phyloP scores from a whole-genome alignment of 164 flowering plant genomes.

The Sextonia rubra region DNA sequence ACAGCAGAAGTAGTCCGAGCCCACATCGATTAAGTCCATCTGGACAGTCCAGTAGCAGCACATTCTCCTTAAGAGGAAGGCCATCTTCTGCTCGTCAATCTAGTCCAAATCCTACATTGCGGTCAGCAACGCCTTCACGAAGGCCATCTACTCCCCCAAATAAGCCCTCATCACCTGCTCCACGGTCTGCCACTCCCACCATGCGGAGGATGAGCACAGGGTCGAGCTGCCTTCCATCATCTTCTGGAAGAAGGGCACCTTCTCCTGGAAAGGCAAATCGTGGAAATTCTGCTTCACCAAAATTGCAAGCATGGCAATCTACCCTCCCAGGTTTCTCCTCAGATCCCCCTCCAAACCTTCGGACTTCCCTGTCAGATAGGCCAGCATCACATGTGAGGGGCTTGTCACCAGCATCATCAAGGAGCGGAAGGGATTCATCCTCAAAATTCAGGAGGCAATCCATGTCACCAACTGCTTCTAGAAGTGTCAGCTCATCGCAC shows the following conservation, averaged over 20 bases:
- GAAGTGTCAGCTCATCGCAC: constrained; percentile 70
- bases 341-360: constrained; percentile 93
- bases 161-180: constrained; percentile 55
- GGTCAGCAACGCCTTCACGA: constrained; percentile 50
- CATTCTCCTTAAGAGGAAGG: constrained; percentile 57
- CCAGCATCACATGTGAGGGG: constrained; percentile 88
- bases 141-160: constrained; percentile 74
- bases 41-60: constrained; percentile 50
- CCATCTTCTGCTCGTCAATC: constrained; percentile 65
- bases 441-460: constrained; percentile 59
- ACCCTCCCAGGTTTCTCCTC: constrained; percentile 86
- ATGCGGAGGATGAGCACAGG: constrained; percentile 66
- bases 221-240: constrained; percentile 34
- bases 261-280: constrained; percentile 68
- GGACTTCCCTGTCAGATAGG: constrained; percentile 87
- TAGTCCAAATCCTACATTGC: constrained; percentile 48
- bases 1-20: constrained; percentile 79
- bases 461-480: constrained; percentile 86
- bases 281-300: constrained; percentile 88
- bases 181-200: constrained; percentile 71
- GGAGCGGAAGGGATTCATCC: constrained; percentile 56
- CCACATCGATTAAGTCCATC: constrained; percentile 85
- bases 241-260: constrained; percentile 55
- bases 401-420: constrained; percentile 90
- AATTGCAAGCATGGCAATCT: constrained; percentile 79